These are phyloP conservation scores for Fusarium sp. DNA, from an alignment of 2,329 filamentous ascomycete genomes.

Conservation along the genomic window DNA sequence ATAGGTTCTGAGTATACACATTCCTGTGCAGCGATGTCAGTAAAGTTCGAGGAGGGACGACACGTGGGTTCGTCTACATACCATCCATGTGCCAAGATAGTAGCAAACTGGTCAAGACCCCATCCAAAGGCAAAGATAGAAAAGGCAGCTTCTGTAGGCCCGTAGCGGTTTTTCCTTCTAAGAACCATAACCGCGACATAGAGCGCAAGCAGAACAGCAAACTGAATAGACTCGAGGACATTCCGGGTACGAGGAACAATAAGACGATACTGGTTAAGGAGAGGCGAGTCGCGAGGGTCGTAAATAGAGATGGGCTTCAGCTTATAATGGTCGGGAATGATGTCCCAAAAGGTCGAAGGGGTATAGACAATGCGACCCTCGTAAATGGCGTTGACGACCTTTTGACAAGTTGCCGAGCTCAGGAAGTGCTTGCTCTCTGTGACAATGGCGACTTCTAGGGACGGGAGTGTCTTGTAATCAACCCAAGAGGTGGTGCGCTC, in stretches of 20 bases:
- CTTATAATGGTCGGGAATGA: constrained; percentile 90
- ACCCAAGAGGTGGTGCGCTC: constrained; percentile 64
- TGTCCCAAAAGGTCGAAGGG: constrained; percentile 84
- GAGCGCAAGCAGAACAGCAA: constrained; percentile 76
- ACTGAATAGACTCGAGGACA: constrained; percentile 81
- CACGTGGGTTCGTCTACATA: constrained; percentile 45
- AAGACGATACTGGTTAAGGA: constrained; percentile 88
- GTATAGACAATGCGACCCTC: constrained; percentile 86
- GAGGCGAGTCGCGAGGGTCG: constrained; percentile 80
- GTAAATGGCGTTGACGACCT: constrained; percentile 87
- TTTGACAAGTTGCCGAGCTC: constrained; percentile 83
- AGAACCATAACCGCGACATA: constrained; percentile 82
- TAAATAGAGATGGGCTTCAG: constrained; percentile 86
- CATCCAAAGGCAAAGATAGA: constrained; percentile 83
- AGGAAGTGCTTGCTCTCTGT: constrained; percentile 86
- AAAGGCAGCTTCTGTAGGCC: constrained; percentile 75
- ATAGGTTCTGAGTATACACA: constrained; percentile 89
- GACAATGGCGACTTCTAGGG: constrained; percentile 86
- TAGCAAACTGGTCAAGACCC: constrained; percentile 83
- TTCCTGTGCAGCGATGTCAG: constrained; percentile 64
- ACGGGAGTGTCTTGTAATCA: constrained; percentile 75
- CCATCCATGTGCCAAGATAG: constrained; percentile 81
- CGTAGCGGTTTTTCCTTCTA: constrained; percentile 71
- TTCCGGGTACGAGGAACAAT: constrained; percentile 86
- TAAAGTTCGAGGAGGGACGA: background rate